These are phyloP conservation scores for Pezicula carpinea DNA, from an alignment of 2,329 filamentous ascomycete species.

Conservation along the genomic window DNA sequence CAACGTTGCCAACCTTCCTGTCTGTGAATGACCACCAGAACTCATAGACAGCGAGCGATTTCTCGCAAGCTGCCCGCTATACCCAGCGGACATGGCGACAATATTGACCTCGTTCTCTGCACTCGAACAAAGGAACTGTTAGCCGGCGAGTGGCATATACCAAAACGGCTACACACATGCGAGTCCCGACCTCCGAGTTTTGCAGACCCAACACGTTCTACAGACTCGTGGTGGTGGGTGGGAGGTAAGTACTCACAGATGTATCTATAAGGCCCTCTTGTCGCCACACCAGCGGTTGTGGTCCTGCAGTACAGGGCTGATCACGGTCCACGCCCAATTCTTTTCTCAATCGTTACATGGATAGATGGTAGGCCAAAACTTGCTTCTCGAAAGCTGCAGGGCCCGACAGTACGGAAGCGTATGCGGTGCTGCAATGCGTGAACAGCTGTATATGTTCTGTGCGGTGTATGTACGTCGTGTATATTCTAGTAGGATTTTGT, in stretches of 20 bases:
- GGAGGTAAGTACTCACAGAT: constrained; percentile 22
- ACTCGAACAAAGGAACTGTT: constrained; percentile 18
- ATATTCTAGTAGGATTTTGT: constrained; percentile 14
- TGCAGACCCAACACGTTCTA: constrained; percentile 16
- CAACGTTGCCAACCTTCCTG: constrained; percentile 37
- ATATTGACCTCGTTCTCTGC: constrained; percentile 26
- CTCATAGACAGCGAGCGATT: constrained; percentile 56
- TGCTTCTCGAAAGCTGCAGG: constrained; percentile 14
- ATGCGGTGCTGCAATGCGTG: constrained; percentile 14
- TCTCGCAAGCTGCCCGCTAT: constrained; percentile 48
- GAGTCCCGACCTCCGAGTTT: constrained; percentile 9
- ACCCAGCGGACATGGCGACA: constrained; percentile 55
- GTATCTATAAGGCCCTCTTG: constrained; percentile 20
- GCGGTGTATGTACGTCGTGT: constrained; percentile 13
- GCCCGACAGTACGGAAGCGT: constrained; percentile 18
- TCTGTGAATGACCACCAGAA: constrained; percentile 46
- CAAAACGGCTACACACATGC: constrained; percentile 18
- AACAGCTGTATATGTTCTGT: constrained; percentile 19
- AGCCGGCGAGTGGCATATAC: constrained; percentile 25
- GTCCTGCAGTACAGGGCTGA: constrained; percentile 30
- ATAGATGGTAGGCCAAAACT: constrained; percentile 2
- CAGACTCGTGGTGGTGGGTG: constrained; percentile 9
- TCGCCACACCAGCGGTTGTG: constrained; percentile 24
- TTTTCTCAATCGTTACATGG: constrained; percentile 27
- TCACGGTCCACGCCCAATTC: constrained; percentile 28